phyloP scores from a whole-genome alignment of 2,329 filamentous ascomycete species.

The Aspergillus fijiensis region DNA sequence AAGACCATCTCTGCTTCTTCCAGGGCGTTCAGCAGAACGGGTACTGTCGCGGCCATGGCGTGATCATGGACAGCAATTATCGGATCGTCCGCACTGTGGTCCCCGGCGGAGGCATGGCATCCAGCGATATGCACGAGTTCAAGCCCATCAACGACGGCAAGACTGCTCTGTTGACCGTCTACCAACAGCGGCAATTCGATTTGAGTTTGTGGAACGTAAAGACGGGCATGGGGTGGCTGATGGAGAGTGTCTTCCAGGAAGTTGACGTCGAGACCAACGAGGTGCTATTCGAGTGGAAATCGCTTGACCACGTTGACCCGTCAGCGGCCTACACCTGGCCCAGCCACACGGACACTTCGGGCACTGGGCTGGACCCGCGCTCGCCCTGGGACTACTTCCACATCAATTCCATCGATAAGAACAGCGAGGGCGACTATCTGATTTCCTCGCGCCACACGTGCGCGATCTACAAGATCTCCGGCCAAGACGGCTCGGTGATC shows the following conservation, averaged over 20 bases:
- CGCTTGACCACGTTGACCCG: slow-evolving; percentile 51
- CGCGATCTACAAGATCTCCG: slow-evolving; percentile 44
- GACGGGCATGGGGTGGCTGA: slow-evolving; percentile 51
- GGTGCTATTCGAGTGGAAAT: slow-evolving; percentile 53
- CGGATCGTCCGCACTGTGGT: slow-evolving; percentile 50
- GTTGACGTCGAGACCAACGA: slow-evolving; percentile 51
- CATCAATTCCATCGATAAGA: slow-evolving; percentile 47
- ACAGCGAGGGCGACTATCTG: slow-evolving; percentile 41
- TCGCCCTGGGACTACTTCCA: slow-evolving; percentile 50
- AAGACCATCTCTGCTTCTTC: slow-evolving; percentile 54
- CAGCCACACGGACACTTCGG: slow-evolving; percentile 45
- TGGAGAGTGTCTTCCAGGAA: slow-evolving; percentile 55
- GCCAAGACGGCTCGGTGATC: slow-evolving; percentile 39
- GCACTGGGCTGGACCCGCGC: slow-evolving; percentile 48
- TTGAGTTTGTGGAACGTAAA: slow-evolving; percentile 46
- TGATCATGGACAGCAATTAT: slow-evolving; percentile 54
- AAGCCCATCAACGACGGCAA: slow-evolving; percentile 47
- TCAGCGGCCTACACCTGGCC: slow-evolving; percentile 49
- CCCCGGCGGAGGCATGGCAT: slow-evolving; percentile 40
- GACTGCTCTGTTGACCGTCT: slow-evolving; percentile 42
- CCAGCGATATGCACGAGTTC: slow-evolving; percentile 56
- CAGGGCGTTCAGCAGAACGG: slow-evolving; percentile 53
- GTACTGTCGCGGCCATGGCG: slow-evolving; percentile 53
- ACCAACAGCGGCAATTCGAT: slow-evolving; percentile 48
- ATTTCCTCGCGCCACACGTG: slow-evolving; percentile 44